A percentile compares a stretch with the other conserved stretches of the same genome.
Conservation (phyloP, 345 rosid genomes). For the Geranium brycei region DNA sequence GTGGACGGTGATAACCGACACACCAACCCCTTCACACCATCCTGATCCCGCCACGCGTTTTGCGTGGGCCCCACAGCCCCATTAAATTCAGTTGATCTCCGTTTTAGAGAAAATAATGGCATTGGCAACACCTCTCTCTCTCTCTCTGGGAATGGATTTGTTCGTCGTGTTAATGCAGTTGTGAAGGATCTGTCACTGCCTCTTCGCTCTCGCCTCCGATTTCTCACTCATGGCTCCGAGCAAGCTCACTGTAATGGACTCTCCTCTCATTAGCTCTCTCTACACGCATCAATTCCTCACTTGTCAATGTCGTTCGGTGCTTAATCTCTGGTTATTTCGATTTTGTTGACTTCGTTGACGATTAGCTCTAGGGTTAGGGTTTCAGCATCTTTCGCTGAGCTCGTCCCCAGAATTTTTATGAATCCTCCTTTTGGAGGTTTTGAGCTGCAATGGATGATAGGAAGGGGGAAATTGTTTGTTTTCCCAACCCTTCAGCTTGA, state of each 20-base stretch:
- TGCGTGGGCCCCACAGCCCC: neutral
- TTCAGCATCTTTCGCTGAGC: neutral
- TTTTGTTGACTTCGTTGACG: neutral
- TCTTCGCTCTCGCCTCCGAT: neutral
- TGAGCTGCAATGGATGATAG: neutral
- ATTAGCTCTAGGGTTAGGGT: neutral
- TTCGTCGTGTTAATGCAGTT: neutral
- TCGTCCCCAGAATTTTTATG: neutral
- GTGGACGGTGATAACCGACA: neutral
- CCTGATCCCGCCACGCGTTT: neutral
- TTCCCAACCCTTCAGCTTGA: neutral
- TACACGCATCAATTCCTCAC: no score
- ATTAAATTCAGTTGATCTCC: neutral
- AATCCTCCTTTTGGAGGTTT: neutral
- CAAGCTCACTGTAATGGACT: slow-evolving; percentile 10
- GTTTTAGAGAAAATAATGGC: neutral
- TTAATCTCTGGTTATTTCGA: no score
- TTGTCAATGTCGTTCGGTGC: neutral
- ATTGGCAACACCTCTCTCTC: neutral
- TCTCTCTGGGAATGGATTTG: neutral
- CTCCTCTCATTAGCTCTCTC: neutral
- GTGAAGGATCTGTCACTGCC: neutral
- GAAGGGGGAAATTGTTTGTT: neutral
- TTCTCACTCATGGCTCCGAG: slow-evolving; percentile 8
- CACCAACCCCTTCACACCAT: neutral